A percentile compares a stretch with the other conserved stretches of the same genome.
phyloP scores from a whole-genome alignment of 202 grass and related monocot species.

The Bolboschoenoplectus hybrid region DNA sequence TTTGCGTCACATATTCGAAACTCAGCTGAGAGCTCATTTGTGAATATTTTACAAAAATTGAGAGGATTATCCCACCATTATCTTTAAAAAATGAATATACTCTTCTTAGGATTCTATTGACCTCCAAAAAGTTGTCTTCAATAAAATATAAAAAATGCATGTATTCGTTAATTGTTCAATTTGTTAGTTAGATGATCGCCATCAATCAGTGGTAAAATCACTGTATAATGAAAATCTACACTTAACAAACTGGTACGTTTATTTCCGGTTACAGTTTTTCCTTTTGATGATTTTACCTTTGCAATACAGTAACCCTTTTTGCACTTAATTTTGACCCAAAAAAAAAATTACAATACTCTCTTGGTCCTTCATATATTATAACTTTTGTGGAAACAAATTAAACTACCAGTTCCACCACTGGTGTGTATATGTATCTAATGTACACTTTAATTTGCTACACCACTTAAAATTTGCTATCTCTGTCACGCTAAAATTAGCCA shows the following conservation, averaged over 20 bases:
- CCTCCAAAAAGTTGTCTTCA: background rate
- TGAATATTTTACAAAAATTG: too few species aligned
- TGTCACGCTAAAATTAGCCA: background rate
- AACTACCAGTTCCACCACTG: background rate
- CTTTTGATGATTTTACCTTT: background rate
- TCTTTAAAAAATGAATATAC: background rate
- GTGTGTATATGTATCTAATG: background rate
- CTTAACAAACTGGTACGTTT: background rate
- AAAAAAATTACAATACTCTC: background rate
- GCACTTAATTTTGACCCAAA: background rate
- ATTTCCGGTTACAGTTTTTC: background rate
- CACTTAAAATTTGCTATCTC: background rate
- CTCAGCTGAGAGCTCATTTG: too few species aligned
- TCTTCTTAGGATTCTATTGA: background rate
- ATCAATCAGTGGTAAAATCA: slow-evolving; percentile 21
- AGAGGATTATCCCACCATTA: too few species aligned
- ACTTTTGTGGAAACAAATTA: background rate
- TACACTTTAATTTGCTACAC: background rate
- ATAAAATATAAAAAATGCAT: background rate
- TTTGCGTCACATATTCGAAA: too few species aligned
- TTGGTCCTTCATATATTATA: background rate
- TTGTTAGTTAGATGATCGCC: background rate
- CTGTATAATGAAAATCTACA: background rate
- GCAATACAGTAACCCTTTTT: background rate
- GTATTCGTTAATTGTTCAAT: background rate